A percentile compares a stretch with the other conserved stretches of the same genome.
These are phyloP conservation scores for Globisporangium carolinianum DNA, from an alignment of 352 stramenopile species.

Conservation along the genomic window DNA sequence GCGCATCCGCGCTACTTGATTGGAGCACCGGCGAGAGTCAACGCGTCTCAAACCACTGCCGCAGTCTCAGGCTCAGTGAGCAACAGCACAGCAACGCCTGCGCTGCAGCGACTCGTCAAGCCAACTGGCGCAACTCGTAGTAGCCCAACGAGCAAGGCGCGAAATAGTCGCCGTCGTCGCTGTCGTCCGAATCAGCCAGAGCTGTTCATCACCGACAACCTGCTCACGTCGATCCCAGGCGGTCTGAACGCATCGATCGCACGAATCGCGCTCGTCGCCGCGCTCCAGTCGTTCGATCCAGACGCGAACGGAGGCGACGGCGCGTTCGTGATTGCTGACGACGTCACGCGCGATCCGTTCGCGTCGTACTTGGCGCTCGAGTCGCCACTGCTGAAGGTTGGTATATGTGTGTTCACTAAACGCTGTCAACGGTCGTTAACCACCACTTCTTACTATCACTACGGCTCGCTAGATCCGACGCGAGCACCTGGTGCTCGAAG, in stretches of 20 bases:
- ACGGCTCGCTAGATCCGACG: conserved; percentile 29
- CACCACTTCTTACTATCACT: neutral
- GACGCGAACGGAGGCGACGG: conserved; percentile 20
- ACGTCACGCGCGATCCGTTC: conserved; percentile 28
- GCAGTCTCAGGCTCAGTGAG: neutral
- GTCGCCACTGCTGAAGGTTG: conserved; percentile 40
- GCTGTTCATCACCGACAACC: conserved; percentile 33
- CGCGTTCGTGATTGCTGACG: conserved; percentile 27
- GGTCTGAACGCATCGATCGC: conserved; percentile 41
- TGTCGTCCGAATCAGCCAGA: neutral
- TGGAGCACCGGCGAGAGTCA: neutral
- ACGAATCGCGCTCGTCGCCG: conserved; percentile 38
- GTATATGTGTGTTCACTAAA: neutral
- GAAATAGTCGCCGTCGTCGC: no score
- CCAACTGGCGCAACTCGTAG: no score
- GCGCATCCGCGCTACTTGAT: neutral
- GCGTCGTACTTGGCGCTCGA: conserved; percentile 26
- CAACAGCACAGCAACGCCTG: no score
- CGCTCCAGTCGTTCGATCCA: conserved; percentile 41
- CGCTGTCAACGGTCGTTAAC: neutral
- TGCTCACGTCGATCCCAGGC: conserved; percentile 45
- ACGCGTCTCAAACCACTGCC: no score
- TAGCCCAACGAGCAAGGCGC: neutral
- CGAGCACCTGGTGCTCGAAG: conserved; percentile 43
- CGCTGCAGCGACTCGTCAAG: neutral